Conservation (phyloP, 768 basidiomycete genomes). For the Tylopilus rubrobrunneus region DNA sequence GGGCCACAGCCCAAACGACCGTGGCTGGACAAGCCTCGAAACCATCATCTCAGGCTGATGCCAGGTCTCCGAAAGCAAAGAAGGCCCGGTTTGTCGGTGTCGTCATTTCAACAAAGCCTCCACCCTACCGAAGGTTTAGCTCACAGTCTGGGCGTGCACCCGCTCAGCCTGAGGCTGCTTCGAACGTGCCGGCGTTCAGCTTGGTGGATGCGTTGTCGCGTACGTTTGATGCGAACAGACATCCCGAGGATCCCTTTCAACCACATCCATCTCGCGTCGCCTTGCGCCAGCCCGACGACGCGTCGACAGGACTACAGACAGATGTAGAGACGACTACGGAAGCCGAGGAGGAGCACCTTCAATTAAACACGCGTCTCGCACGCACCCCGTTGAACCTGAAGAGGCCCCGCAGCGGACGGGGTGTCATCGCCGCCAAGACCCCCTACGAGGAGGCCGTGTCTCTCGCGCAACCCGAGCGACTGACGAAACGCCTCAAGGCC, state of each 20-base stretch:
- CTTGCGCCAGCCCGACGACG: background rate
- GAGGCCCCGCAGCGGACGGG: background rate
- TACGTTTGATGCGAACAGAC: slow-evolving; percentile 27
- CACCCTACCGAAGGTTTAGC: background rate
- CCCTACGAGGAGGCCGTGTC: slow-evolving; percentile 10
- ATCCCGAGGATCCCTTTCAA: background rate
- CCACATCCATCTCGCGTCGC: background rate
- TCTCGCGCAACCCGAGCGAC: slow-evolving; percentile 3
- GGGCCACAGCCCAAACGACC: background rate
- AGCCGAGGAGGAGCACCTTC: slow-evolving; percentile 17
- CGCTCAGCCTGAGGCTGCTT: background rate
- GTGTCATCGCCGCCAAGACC: background rate
- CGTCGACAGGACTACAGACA: slow-evolving; percentile 11
- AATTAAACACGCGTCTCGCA: slow-evolving; percentile 11
- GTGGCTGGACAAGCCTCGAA: background rate
- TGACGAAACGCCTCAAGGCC: slow-evolving; percentile 16
- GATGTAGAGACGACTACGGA: slow-evolving; percentile 23
- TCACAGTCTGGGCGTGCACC: background rate
- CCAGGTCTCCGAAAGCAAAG: slow-evolving; percentile 3
- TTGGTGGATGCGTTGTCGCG: slow-evolving; percentile 23
- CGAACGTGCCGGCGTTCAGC: slow-evolving; percentile 2
- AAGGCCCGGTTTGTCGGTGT: slow-evolving; percentile 24
- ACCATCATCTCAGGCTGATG: background rate
- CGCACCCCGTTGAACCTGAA: background rate
- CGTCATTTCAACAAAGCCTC: slow-evolving; percentile 15